Evolutionary conservation across 495 filamentous ascomycete genomes (phyloP).

Genomic region (Staphylotrichum longicolle): DNA sequence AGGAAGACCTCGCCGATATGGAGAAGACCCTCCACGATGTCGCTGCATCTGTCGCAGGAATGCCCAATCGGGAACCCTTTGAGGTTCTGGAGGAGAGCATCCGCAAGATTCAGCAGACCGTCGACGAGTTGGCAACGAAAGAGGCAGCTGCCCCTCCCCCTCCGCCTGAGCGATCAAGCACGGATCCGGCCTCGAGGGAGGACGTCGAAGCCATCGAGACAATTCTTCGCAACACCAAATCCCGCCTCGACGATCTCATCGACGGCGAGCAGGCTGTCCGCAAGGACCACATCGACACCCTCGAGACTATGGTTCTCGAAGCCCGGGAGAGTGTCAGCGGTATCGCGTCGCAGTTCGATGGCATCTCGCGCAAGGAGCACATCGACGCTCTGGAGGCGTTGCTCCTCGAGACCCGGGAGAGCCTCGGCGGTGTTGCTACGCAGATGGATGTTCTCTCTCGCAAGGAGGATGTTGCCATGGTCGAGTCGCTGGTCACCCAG

Average conservation of each 20-base stretch:
- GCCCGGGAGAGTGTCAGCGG: conserved; percentile 66
- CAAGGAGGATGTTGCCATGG: conserved; percentile 71
- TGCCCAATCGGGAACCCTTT: conserved; percentile 45
- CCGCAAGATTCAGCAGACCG: conserved; percentile 38
- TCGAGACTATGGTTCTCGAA: conserved; percentile 69
- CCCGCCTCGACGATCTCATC: conserved; percentile 72
- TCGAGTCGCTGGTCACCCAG: conserved; percentile 74
- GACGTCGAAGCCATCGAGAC: conserved; percentile 88
- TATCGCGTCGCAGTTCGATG: conserved; percentile 57
- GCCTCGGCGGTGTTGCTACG: conserved; percentile 55
- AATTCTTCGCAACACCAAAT: conserved; percentile 78
- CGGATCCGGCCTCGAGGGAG: conserved; percentile 57
- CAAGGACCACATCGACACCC: conserved; percentile 70
- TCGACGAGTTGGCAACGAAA: conserved; percentile 30
- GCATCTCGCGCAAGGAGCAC: conserved; percentile 65
- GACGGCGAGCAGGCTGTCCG: conserved; percentile 61
- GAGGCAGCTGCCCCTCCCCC: conserved; percentile 26
- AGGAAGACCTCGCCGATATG: conserved; percentile 43
- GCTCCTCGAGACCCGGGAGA: conserved; percentile 66
- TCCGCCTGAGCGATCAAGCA: conserved; percentile 28
- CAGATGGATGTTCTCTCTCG: conserved; percentile 63
- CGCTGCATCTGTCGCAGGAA: conserved; percentile 59
- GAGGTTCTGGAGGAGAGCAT: conserved; percentile 28
- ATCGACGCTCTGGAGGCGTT: conserved; percentile 67
- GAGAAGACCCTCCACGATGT: conserved; percentile 46